Evolutionary conservation across 2,329 filamentous ascomycete genomes (phyloP).

Genomic region (Chaetomium globosum): DNA sequence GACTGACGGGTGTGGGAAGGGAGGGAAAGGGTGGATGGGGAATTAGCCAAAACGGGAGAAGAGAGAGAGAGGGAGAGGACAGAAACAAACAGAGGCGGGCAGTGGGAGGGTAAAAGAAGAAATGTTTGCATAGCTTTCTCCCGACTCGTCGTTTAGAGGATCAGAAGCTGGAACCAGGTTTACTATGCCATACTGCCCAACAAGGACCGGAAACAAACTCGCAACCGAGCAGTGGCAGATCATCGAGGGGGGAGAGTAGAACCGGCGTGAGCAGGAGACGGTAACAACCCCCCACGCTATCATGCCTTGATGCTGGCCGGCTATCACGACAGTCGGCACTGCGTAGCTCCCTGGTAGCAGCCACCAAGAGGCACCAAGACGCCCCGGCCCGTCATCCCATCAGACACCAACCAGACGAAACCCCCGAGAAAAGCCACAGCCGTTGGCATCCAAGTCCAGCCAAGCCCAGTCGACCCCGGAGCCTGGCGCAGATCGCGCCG

Average conservation of each 20-base stretch:
- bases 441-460: background rate
- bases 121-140: conserved; percentile 20
- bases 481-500: conserved; percentile 28
- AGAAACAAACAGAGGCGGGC: conserved; percentile 30
- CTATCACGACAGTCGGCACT: background rate
- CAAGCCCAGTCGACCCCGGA: conserved; percentile 5
- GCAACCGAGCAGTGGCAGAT: conserved; percentile 7
- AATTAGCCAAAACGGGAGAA: conserved; percentile 35
- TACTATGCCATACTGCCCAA: too few species aligned
- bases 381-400: background rate
- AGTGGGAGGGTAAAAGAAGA: conserved; percentile 25
- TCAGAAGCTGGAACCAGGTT: background rate
- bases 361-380: background rate
- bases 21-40: conserved; percentile 20
- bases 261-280: background rate
- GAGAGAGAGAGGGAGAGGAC: conserved; percentile 26
- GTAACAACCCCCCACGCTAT: background rate
- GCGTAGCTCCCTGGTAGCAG: background rate
- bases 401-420: background rate
- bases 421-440: background rate
- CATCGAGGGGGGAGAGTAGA: background rate
- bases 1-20: background rate
- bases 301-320: background rate
- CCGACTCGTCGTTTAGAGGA: background rate
- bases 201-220: background rate